phyloP scores from a whole-genome alignment of 106 monocot species.

The Dactylorhiza incarnata region DNA sequence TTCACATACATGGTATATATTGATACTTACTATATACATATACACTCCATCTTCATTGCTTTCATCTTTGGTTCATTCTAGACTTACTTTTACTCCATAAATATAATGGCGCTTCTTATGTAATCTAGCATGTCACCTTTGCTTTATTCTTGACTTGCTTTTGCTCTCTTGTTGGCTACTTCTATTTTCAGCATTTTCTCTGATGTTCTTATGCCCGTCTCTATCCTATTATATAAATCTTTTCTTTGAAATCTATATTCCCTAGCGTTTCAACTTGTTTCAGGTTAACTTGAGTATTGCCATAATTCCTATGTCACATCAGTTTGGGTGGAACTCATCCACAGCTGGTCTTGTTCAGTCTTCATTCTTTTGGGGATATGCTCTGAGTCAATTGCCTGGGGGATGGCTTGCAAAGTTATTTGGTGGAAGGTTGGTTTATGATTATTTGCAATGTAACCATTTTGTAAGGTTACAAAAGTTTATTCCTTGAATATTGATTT shows the following conservation, averaged over 20 bases:
- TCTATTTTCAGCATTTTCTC: background rate
- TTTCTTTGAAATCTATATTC: background rate
- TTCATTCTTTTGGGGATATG: constrained; percentile 99
- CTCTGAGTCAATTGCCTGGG: constrained; percentile 91
- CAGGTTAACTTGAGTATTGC: constrained; percentile 93
- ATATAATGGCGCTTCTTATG: background rate
- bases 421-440: constrained; percentile 80
- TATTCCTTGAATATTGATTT: background rate
- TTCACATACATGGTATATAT: background rate
- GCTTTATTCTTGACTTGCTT: background rate
- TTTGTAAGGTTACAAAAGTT: background rate
- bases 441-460: background rate
- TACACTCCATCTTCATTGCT: background rate
- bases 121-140: background rate
- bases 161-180: background rate
- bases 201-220: background rate
- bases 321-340: constrained; percentile 95
- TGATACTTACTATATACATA: background rate
- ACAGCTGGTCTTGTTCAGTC: constrained; percentile 93
- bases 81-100: background rate
- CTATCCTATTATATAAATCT: background rate
- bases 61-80: background rate
- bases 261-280: background rate
- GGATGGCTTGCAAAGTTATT: constrained; percentile 93
- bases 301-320: constrained; percentile 98